These are phyloP conservation scores for Yamadazyma oceani DNA, from an alignment of 1,139 yeast species.

Conservation along the genomic window DNA sequence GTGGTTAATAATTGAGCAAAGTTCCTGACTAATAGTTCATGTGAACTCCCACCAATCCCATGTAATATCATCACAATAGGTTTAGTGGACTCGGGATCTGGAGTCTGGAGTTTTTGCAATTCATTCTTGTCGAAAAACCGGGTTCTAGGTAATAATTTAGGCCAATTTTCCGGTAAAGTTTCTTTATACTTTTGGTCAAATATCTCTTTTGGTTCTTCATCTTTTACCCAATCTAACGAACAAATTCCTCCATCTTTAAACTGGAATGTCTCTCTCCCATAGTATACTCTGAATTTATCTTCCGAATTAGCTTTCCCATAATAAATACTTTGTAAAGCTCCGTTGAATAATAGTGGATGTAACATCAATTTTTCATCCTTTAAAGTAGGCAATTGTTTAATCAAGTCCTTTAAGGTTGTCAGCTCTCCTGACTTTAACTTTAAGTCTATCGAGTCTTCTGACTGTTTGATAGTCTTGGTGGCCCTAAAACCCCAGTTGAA, in stretches of 20 bases:
- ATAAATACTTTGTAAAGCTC: slow-evolving; percentile 74
- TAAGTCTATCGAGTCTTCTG: slow-evolving; percentile 22
- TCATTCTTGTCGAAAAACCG: slow-evolving; percentile 59
- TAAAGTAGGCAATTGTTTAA: slow-evolving; percentile 25
- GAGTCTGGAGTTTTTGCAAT: slow-evolving; percentile 23
- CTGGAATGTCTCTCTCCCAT: slow-evolving; percentile 70
- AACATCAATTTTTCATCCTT: slow-evolving; percentile 46
- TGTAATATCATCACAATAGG: slow-evolving; percentile 76
- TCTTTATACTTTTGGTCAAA: slow-evolving; percentile 52
- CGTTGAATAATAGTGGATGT: slow-evolving; percentile 67
- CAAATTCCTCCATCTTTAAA: slow-evolving; percentile 67
- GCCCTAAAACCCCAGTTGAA: slow-evolving; percentile 43
- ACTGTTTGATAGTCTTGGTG: slow-evolving; percentile 29
- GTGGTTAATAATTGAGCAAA: slow-evolving; percentile 38
- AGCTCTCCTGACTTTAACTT: slow-evolving; percentile 9
- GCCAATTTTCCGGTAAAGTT: slow-evolving; percentile 67
- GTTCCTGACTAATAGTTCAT: slow-evolving; percentile 81
- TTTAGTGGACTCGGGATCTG: slow-evolving; percentile 24
- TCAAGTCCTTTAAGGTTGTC: slow-evolving; percentile 23
- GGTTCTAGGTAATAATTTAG: slow-evolving; percentile 76
- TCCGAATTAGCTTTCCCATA: slow-evolving; percentile 57
- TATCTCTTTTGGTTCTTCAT: slow-evolving; percentile 36
- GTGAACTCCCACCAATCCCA: slow-evolving; percentile 92
- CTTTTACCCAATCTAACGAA: slow-evolving; percentile 75
- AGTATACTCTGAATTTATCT: slow-evolving; percentile 56